Conservation (phyloP, 768 basidiomycete genomes). For the Lactarius indigo region DNA sequence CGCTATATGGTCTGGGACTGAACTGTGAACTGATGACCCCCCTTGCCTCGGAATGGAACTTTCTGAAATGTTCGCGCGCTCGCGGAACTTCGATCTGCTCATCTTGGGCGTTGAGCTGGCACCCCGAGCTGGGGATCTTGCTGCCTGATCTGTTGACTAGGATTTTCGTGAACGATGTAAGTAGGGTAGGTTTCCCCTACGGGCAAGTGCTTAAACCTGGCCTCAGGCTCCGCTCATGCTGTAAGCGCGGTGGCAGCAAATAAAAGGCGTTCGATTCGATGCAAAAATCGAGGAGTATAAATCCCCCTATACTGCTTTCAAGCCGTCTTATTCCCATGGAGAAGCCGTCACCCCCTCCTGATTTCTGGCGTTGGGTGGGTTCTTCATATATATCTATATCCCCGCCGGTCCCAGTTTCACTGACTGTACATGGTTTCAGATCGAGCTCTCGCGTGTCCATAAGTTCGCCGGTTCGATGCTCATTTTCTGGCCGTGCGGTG, state of each 20-base stretch:
- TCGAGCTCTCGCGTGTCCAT: constrained; percentile 29
- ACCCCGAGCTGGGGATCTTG: not conserved
- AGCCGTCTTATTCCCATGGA: not conserved
- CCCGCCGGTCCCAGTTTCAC: not conserved
- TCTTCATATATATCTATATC: not conserved
- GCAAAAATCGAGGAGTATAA: not conserved
- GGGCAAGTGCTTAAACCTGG: not conserved
- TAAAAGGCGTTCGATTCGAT: not conserved
- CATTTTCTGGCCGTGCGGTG: constrained; percentile 28
- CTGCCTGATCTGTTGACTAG: not conserved
- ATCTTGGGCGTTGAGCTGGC: not conserved
- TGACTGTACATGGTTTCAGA: not conserved
- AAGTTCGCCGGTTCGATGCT: constrained; percentile 27
- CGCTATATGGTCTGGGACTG: not conserved
- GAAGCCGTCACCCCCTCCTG: not conserved
- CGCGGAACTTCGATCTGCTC: not conserved
- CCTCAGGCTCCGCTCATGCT: not conserved
- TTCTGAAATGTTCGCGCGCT: not conserved
- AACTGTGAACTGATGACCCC: not conserved
- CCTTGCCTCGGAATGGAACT: not conserved
- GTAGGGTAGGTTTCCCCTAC: not conserved
- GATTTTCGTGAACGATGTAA: not conserved
- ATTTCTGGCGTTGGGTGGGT: constrained; percentile 10
- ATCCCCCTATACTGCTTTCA: not conserved
- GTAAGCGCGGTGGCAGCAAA: too few relatives aligned